Conservation (phyloP, 2,329 filamentous ascomycete genomes). For the Coniochaeta sp. region DNA sequence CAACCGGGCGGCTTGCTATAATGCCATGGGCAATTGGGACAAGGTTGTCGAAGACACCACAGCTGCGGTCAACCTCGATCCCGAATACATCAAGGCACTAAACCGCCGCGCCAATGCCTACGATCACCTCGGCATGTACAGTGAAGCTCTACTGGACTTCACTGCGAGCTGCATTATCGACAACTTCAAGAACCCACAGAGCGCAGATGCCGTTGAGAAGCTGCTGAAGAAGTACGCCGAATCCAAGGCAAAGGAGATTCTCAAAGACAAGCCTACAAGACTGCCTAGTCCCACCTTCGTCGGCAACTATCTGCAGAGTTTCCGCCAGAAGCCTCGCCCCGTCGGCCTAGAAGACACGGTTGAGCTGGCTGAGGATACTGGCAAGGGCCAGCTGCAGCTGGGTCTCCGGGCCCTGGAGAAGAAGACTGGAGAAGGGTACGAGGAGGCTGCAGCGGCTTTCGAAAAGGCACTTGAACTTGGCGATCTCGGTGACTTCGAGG, state of each 20-base stretch:
- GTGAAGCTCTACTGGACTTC: constrained; percentile 93
- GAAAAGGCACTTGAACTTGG: constrained; percentile 79
- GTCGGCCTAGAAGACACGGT: constrained; percentile 72
- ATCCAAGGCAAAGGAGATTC: constrained; percentile 83
- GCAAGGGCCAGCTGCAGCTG: constrained; percentile 77
- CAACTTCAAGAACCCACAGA: constrained; percentile 85
- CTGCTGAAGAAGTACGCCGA: constrained; percentile 96
- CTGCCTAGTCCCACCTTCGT: constrained; percentile 95
- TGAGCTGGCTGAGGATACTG: constrained; percentile 71
- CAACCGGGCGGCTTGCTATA: constrained; percentile 96
- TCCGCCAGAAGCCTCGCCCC: constrained; percentile 75
- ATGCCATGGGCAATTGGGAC: constrained; percentile 85
- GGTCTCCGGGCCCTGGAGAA: constrained; percentile 74
- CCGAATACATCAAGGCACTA: constrained; percentile 93
- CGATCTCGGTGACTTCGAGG: constrained; percentile 74
- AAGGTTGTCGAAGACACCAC: constrained; percentile 97
- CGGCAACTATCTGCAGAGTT: constrained; percentile 97
- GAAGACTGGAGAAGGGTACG: constrained; percentile 86
- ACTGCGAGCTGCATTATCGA: constrained; percentile 99
- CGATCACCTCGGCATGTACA: constrained; percentile 84
- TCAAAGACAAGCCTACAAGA: constrained; percentile 77
- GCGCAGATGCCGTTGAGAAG: constrained; percentile 83
- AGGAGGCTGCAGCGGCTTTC: constrained; percentile 79
- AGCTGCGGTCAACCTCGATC: constrained; percentile 86
- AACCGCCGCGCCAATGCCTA: constrained; percentile 96